Evolutionary conservation across 768 basidiomycete genomes (phyloP).

Genomic region (Clavulina sp.): DNA sequence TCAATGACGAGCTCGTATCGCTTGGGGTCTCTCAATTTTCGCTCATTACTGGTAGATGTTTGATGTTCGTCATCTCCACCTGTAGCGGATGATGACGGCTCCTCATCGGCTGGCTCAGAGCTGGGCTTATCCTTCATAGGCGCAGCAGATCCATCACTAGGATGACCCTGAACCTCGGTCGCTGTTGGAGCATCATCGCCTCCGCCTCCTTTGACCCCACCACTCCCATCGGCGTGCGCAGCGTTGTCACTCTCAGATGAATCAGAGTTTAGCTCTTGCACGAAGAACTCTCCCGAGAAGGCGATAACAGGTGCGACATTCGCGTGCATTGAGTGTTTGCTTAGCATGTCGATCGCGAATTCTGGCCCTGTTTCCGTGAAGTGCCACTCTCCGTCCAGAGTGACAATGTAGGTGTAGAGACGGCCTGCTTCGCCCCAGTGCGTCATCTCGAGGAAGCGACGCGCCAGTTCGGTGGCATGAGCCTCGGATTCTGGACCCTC

Average conservation of each 20-base stretch:
- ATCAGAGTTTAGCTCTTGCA: not conserved
- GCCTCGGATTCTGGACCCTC: slow-evolving; percentile 7
- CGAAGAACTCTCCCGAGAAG: slow-evolving; percentile 23
- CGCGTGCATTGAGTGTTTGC: slow-evolving; percentile 32
- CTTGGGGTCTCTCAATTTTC: slow-evolving; percentile 20
- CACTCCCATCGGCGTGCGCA: no score
- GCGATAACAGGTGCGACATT: slow-evolving; percentile 27
- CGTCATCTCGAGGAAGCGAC: slow-evolving; percentile 26
- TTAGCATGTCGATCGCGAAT: slow-evolving; percentile 26
- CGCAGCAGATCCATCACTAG: not conserved
- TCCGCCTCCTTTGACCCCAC: no score
- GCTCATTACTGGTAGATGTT: no score
- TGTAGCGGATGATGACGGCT: not conserved
- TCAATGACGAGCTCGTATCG: slow-evolving; percentile 30
- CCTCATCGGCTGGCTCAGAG: no score
- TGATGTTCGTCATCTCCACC: not conserved
- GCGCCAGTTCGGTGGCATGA: slow-evolving; percentile 14
- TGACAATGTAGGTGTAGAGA: slow-evolving; percentile 30
- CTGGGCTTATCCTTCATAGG: not conserved
- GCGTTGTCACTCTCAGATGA: not conserved
- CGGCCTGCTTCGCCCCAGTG: slow-evolving; percentile 26
- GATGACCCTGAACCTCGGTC: not conserved
- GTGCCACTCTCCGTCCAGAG: slow-evolving; percentile 26
- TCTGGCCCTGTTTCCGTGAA: slow-evolving; percentile 32
- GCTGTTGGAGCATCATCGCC: no score